Conservation (phyloP, 1,284 basidiomycete species). For the Meripilus lineatus region DNA sequence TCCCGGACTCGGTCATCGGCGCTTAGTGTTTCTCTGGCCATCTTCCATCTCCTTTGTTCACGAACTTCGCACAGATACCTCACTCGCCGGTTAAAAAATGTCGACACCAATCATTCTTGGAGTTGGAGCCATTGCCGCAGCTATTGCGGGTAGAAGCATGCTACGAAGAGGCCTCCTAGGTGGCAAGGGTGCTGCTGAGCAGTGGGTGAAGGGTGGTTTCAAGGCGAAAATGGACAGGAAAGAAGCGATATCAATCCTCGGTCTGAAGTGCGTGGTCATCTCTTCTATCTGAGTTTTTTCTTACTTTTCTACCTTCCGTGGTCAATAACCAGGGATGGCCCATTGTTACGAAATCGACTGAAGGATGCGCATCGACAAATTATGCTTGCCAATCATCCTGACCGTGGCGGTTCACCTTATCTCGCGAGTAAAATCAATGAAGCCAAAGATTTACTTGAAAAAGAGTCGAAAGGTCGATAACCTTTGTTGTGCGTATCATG, state of each 20-base stretch:
- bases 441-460: constrained; percentile 82
- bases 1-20: no score
- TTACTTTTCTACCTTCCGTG: constrained; percentile 4
- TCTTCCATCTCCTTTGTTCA: not conserved
- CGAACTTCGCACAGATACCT: not conserved
- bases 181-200: constrained; percentile 63
- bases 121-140: constrained; percentile 76
- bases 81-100: constrained; percentile 38
- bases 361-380: constrained; percentile 91
- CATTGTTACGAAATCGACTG: constrained; percentile 62
- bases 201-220: constrained; percentile 95
- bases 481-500: not conserved
- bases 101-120: constrained; percentile 75
- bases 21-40: no score
- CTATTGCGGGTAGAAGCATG: constrained; percentile 70
- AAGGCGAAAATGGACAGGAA: constrained; percentile 93
- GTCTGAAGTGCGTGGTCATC: constrained; percentile 71
- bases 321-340: constrained; percentile 57
- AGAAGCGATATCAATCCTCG: constrained; percentile 89
- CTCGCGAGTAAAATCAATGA: constrained; percentile 98
- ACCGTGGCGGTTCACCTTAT: constrained; percentile 93
- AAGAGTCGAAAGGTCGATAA: constrained; percentile 46
- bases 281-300: constrained; percentile 8
- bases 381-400: constrained; percentile 96
- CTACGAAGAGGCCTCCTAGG: constrained; percentile 53